These are phyloP conservation scores for Schoenoplectus tabernaemontani DNA, from an alignment of 202 grass and related monocot species.

Conservation along the genomic window DNA sequence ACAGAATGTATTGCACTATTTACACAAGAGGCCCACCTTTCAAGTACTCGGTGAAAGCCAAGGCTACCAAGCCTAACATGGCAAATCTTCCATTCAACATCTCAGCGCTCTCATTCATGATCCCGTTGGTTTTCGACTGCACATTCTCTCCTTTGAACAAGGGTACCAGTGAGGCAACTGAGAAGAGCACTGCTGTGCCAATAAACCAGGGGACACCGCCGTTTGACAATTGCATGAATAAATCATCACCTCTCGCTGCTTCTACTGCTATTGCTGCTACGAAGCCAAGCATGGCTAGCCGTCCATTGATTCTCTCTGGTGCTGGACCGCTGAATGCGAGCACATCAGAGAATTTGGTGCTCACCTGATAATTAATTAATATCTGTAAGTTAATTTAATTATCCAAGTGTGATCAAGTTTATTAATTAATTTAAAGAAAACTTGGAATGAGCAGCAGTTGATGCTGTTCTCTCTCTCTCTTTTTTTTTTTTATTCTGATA, in stretches of 20 bases:
- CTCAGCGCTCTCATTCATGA: slow-evolving; percentile 40
- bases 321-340: slow-evolving; percentile 47
- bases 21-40: slow-evolving; percentile 45
- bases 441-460: background rate
- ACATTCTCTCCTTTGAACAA: slow-evolving; percentile 35
- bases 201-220: slow-evolving; percentile 35
- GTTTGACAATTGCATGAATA: slow-evolving; percentile 28
- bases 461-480: background rate
- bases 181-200: slow-evolving; percentile 9
- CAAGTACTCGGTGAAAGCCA: slow-evolving; percentile 49
- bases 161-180: slow-evolving; percentile 43
- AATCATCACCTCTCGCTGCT: slow-evolving; percentile 24
- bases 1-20: too few species aligned
- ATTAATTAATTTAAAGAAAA: background rate
- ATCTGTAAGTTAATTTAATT: background rate
- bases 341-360: slow-evolving; percentile 26
- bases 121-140: background rate
- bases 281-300: slow-evolving; percentile 57
- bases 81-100: slow-evolving; percentile 57
- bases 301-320: slow-evolving; percentile 59
- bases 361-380: slow-evolving; percentile 2
- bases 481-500: background rate
- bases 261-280: slow-evolving; percentile 42
- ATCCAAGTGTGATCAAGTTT: background rate
- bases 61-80: slow-evolving; percentile 49